Base-by-base conservation (phyloP, 2,329 filamentous ascomycete species). In the Elsinoe fawcettii region DNA sequence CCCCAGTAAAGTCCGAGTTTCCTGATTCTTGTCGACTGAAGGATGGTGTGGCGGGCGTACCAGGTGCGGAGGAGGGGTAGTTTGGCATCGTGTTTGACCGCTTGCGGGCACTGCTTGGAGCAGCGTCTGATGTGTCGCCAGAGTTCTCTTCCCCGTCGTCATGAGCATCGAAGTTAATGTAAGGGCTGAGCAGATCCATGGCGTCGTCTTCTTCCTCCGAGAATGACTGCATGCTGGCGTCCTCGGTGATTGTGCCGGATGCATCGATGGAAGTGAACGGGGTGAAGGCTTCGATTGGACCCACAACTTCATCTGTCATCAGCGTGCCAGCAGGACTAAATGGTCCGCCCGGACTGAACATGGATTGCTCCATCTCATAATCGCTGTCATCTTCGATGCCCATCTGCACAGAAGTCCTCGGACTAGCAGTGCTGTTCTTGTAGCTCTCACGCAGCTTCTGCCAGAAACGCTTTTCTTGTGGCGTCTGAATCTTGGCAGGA, bases 131-230 rank as follows among this genome's bases (percentile, higher is more conserved):
- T 27, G 58, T 59, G 9, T 71, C 76, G 16, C 69, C 72, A 43
- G 54, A 56, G 39, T 77, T 75, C 32, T 80, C 77, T 20, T 73
- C 76, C 62, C 82, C 75, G 7, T 87, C 85, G 9, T 80, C 81
- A 5, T 81, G 82, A 18, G 81, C 78, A 16, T 82, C 80, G 68
- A 87, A 86, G 54, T 83, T 79, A 23, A 56, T 46, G 27, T 46
- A 56, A 18, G 54, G 54, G 63, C 91, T 82, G 60, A 92, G 87
- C 66, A 91, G 86, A 54, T 86, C 82, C 9, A 90, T 77, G 60
- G 85, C 81, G 22, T 80, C 76, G 44, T 82, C 79, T 2, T 78
- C 74, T 5, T 75, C 70, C 12, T 70, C 74, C 47, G 74, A 74
- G 36, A 74, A 74, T 14, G 59, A 47, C 22, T 11, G 16, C 37